Evolutionary conservation across 202 grass and related monocot species (phyloP), one percentile per base, ranked within the genome.

Genomic region (Cymbopogon flexuosus): DNA sequence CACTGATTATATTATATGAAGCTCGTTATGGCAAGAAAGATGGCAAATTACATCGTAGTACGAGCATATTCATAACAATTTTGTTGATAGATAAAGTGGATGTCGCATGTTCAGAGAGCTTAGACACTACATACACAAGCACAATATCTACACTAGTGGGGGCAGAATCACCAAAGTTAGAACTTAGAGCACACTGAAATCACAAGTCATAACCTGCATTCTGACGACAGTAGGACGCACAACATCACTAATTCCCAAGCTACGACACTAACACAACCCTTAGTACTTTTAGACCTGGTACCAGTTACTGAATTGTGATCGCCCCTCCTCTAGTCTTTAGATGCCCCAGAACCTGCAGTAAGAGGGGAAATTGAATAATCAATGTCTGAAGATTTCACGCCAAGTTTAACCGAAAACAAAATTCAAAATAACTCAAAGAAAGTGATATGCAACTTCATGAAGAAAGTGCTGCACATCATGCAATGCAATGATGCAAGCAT

Each of bases 401-500:
- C 0, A 72, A 60, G 49, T 0, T 47, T 51, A 24, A 13, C 16
- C 14, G 11, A 73, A 73, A 42, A 36, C 8, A 42, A 76, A 65
- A 34, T 27, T 19, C 30, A 33, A 19, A 65, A 24, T 51, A 31
- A 65, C 37, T 34, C 37, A 29, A 36, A 36, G 27, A 51, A 78
- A 57, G 40, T 15, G n/a, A 72, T 78, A 14, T 5, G 42, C 57
- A 46, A 24, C 23, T 58, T 33, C 18, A 64, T 49, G 47, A 60
- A 33, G 31, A 33, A 33, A 60, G 43, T 65, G 65, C 56, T 37
- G 57, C 42, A 35, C 1, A 36, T 66, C 59, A 85, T 58, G 12
- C 45, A 80, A 85, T 58, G 12, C 45, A 80, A 73, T 61, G 66
- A 85, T 67, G 12, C 68, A 85, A 73, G 14, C 83, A 73, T 77